Evolutionary conservation across 2,329 filamentous ascomycete genomes (phyloP).

Genomic region (Fusarium brachygibbosum): DNA sequence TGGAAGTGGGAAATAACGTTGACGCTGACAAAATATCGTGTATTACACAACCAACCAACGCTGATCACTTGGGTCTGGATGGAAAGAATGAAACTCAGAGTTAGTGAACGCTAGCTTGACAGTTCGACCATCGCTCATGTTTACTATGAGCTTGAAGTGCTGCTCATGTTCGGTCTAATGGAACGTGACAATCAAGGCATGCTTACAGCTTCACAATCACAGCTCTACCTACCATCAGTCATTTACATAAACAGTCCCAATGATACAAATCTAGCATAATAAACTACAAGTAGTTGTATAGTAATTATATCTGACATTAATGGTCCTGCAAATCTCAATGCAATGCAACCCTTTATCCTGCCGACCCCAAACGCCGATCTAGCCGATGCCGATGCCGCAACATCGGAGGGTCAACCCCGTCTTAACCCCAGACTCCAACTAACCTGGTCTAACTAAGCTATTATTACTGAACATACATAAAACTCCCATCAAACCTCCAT

Average conservation of each 20-base stretch:
- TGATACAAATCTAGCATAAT: background rate
- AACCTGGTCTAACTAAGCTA: background rate
- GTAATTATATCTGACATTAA: too few relatives aligned
- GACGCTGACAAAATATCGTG: background rate
- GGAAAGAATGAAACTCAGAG: background rate
- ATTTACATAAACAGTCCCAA: background rate
- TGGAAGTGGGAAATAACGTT: background rate
- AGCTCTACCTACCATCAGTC: background rate
- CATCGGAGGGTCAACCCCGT: constrained; percentile 31
- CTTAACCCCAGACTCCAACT: background rate
- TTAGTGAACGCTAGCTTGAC: too few relatives aligned
- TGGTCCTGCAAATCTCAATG: background rate
- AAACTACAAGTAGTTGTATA: background rate
- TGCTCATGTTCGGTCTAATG: background rate
- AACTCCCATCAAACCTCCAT: background rate
- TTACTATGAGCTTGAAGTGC: background rate
- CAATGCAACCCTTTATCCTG: background rate
- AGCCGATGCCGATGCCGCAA: constrained; percentile 9
- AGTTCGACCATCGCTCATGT: background rate
- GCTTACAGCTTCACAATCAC: background rate
- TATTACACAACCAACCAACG: background rate
- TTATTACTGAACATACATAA: constrained; percentile 22
- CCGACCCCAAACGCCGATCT: constrained; percentile 8
- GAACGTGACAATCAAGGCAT: background rate
- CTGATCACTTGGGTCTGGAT: background rate